Percentiles rank a stretch among this genome's conserved stretches.
These are phyloP conservation scores for Hydnum rufescens DNA, from an alignment of 768 basidiomycete species.

Conservation along the genomic window DNA sequence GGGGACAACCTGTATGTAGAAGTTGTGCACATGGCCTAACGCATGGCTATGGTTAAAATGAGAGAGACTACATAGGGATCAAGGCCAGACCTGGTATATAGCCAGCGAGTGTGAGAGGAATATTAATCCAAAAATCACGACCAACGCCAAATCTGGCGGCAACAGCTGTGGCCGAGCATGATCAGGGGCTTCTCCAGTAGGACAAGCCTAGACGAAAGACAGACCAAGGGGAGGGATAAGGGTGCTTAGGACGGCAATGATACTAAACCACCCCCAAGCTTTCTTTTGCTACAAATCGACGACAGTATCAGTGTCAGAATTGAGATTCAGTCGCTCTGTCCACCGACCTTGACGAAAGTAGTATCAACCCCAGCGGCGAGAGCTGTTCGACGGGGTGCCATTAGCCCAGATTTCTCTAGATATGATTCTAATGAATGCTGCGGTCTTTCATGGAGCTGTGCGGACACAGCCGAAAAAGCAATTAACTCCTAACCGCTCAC, in stretches of 20 bases:
- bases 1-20: constrained; percentile 69
- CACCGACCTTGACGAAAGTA: no score
- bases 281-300: no score
- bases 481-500: background rate
- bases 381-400: no score
- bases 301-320: no score
- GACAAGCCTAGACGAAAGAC: constrained; percentile 11
- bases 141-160: constrained; percentile 87
- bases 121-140: constrained; percentile 77
- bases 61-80: background rate
- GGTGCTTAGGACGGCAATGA: constrained; percentile 77
- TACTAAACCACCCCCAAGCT: constrained; percentile 56
- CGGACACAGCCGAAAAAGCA: no score
- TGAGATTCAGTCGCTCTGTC: no score
- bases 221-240: constrained; percentile 79
- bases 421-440: no score
- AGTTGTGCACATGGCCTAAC: constrained; percentile 76
- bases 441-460: no score
- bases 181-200: background rate
- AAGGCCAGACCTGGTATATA: constrained; percentile 56
- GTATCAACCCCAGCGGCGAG: no score
- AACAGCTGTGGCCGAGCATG: constrained; percentile 36
- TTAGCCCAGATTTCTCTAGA: no score
- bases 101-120: constrained; percentile 72
- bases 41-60: background rate